Conservation (phyloP, 805 yeast genomes). For the Torulaspora microellipsoides region DNA sequence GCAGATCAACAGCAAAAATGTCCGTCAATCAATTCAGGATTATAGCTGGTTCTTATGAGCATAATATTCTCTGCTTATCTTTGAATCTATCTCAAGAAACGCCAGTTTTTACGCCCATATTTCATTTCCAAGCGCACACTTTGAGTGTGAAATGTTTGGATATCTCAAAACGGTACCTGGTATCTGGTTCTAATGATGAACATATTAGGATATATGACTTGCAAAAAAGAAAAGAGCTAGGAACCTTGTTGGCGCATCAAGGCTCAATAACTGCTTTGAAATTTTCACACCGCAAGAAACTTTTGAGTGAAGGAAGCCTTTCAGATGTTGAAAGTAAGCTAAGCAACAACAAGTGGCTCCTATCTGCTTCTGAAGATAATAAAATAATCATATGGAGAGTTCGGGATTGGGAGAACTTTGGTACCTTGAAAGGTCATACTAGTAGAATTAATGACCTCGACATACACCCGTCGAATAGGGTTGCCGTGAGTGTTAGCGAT, state of each 20-base stretch:
- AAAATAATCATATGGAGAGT: conserved; percentile 89
- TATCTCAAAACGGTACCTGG: conserved; percentile 75
- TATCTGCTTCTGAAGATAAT: conserved; percentile 90
- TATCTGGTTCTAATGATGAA: conserved; percentile 93
- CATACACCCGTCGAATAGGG: conserved; percentile 84
- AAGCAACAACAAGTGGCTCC: conserved; percentile 61
- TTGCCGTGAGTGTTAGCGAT: conserved; percentile 83
- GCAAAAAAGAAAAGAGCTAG: conserved; percentile 89
- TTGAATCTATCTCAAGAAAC: conserved; percentile 48
- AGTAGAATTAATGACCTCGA: conserved; percentile 80
- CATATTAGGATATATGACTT: conserved; percentile 91
- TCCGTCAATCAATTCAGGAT: conserved; percentile 56
- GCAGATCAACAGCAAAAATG: conserved; percentile 10
- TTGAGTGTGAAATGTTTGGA: conserved; percentile 83
- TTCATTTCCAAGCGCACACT: conserved; percentile 94
- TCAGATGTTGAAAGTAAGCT: conserved; percentile 36
- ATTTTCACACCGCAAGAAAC: conserved; percentile 45
- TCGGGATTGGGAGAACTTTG: conserved; percentile 93
- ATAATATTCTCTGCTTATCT: conserved; percentile 80
- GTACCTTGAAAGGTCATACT: conserved; percentile 82
- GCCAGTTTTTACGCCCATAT: conserved; percentile 83
- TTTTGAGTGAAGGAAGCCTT: conserved; percentile 12
- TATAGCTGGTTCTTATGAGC: conserved; percentile 94
- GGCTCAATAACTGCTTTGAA: conserved; percentile 79
- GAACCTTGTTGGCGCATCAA: conserved; percentile 80